A percentile compares a stretch with the other conserved stretches of the same genome.
Conservation (phyloP, 106 monocot species). For the Allium fistulosum region DNA sequence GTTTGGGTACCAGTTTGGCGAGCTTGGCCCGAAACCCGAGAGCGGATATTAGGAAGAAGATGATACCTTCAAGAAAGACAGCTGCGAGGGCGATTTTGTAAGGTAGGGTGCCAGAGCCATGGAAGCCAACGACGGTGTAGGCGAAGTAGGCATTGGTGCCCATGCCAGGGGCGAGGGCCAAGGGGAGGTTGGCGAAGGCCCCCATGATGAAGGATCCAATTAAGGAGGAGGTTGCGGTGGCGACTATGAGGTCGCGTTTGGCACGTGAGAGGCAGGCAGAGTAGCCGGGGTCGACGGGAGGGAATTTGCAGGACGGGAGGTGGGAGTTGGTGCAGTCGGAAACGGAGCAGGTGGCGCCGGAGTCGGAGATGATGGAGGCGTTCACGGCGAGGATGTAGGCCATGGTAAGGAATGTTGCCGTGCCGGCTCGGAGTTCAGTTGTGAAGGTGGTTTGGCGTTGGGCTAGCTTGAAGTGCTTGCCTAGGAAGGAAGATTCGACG, state of each 20-base stretch:
- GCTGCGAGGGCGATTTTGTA: constrained; percentile 31
- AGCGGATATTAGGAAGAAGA: constrained; percentile 26
- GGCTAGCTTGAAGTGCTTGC: constrained; percentile 17
- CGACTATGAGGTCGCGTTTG: constrained; percentile 42
- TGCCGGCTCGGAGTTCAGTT: constrained; percentile 45
- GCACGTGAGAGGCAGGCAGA: constrained; percentile 24
- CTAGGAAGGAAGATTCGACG: constrained; percentile 8
- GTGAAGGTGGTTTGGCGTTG: constrained; percentile 26
- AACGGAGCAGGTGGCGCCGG: constrained; percentile 34
- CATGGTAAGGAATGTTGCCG: constrained; percentile 39
- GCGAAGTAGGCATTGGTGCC: constrained; percentile 43
- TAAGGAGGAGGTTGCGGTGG: constrained; percentile 28
- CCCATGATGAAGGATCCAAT: constrained; percentile 40
- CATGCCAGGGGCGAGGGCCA: constrained; percentile 43
- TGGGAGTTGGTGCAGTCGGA: constrained; percentile 15
- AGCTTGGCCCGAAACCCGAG: constrained; percentile 26
- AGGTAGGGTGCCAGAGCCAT: constrained; percentile 28
- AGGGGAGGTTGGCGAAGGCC: constrained; percentile 30
- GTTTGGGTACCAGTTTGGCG: constrained; percentile 24
- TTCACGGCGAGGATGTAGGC: constrained; percentile 43
- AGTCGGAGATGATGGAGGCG: constrained; percentile 40
- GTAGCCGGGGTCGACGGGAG: constrained; percentile 36
- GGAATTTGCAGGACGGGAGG: constrained; percentile 24
- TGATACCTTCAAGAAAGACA: constrained; percentile 33
- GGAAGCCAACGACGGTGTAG: constrained; percentile 41